phyloP scores from a whole-genome alignment of 192 early-diverging fungal genomes.

The Backusella parvicylindrica region DNA sequence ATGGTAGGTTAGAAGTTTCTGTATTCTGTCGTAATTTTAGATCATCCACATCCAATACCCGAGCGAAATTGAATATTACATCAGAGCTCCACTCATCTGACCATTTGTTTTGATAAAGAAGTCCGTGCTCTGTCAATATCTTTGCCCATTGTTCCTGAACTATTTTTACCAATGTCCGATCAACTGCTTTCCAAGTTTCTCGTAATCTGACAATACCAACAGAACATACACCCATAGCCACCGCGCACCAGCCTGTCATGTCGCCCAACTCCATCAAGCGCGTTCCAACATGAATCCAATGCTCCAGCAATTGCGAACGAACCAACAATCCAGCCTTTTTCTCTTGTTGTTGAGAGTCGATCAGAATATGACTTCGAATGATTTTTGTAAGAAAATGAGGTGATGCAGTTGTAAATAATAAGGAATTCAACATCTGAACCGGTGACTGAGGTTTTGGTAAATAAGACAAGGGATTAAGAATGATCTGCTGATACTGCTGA shows the following conservation, averaged over 20 bases:
- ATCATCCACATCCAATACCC: background rate
- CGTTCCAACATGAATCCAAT: conserved; percentile 68
- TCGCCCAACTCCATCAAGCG: conserved; percentile 54
- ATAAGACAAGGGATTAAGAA: conserved; percentile 37
- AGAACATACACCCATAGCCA: conserved; percentile 66
- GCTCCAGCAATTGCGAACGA: conserved; percentile 53
- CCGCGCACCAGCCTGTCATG: conserved; percentile 59
- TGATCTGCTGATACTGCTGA: background rate
- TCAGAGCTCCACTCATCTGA: conserved; percentile 21
- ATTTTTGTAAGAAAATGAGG: conserved; percentile 74
- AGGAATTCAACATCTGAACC: conserved; percentile 36
- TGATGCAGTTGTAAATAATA: conserved; percentile 49
- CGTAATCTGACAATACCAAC: conserved; percentile 61
- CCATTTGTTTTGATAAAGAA: conserved; percentile 46
- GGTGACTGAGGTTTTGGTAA: conserved; percentile 18
- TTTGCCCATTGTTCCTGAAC: conserved; percentile 59
- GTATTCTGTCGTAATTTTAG: background rate
- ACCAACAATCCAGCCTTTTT: conserved; percentile 5
- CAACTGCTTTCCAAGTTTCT: conserved; percentile 67
- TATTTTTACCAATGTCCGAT: conserved; percentile 40
- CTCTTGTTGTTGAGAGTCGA: conserved; percentile 42
- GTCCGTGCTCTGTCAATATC: conserved; percentile 48
- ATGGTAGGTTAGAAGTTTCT: conserved; percentile 43
- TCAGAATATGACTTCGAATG: conserved; percentile 63
- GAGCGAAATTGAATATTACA: background rate